Conservation (phyloP, 148 eudicot genomes). For the Camellia japonica region DNA sequence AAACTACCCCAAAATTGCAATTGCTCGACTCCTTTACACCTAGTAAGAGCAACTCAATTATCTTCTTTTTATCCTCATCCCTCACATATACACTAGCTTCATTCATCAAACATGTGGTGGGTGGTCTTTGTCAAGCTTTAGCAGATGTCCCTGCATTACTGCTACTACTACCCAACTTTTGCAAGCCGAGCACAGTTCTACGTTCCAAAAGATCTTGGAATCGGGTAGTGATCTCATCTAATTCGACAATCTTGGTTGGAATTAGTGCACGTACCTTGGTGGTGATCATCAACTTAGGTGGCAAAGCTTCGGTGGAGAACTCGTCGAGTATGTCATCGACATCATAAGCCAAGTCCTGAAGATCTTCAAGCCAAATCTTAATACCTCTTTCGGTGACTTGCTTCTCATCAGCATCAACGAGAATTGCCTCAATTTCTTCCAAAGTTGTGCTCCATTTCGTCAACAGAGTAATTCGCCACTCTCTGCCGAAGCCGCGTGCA, state of each 20-base stretch:
- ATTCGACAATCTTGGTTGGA: background rate
- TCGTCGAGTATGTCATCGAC: slow-evolving; percentile 35
- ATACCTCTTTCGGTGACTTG: slow-evolving; percentile 3
- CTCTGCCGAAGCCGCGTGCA: background rate
- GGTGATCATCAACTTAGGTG: background rate
- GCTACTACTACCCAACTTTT: background rate
- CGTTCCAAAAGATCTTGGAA: slow-evolving; percentile 13
- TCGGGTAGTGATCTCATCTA: slow-evolving; percentile 8
- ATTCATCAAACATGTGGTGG: background rate
- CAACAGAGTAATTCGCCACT: background rate
- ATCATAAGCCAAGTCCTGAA: slow-evolving; percentile 26
- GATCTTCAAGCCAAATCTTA: slow-evolving; percentile 22
- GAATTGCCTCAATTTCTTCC: slow-evolving; percentile 15
- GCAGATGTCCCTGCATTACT: background rate
- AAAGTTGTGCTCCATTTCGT: slow-evolving; percentile 8
- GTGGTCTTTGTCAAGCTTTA: background rate
- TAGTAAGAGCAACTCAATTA: background rate
- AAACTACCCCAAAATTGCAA: background rate
- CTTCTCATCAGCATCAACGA: slow-evolving; percentile 37
- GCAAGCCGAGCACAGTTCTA: slow-evolving; percentile 7
- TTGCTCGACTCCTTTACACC: background rate
- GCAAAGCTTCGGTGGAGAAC: slow-evolving; percentile 14
- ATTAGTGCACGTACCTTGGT: background rate
- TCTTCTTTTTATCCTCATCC: background rate
- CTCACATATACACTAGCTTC: slow-evolving; percentile 12